These are phyloP conservation scores for Botryotinia convoluta DNA, from an alignment of 2,329 filamentous ascomycete genomes.

Conservation along the genomic window DNA sequence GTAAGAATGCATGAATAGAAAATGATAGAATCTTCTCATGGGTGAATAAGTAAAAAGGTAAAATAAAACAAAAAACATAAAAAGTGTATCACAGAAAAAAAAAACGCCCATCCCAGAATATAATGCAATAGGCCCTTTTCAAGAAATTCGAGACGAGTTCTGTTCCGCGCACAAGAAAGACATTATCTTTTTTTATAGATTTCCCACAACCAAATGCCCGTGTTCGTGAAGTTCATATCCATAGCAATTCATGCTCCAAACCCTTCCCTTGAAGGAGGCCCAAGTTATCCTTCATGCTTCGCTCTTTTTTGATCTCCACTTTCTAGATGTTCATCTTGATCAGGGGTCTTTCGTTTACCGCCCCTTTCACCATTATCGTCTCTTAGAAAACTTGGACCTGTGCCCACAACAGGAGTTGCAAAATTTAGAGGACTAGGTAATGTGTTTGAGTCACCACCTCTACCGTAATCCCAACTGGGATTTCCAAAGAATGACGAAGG, in stretches of 20 bases:
- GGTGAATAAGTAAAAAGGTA: not conserved
- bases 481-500: slow-evolving; percentile 78
- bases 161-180: slow-evolving; percentile 10
- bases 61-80: not conserved
- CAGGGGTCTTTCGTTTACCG: slow-evolving; percentile 22
- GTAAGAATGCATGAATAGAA: slow-evolving; percentile 1
- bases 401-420: slow-evolving; percentile 70
- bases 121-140: slow-evolving; percentile 6
- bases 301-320: slow-evolving; percentile 17
- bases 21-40: not conserved
- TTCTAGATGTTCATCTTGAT: slow-evolving; percentile 17
- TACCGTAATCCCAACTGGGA: slow-evolving; percentile 75
- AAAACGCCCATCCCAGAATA: not conserved
- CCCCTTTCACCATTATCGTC: slow-evolving; percentile 46
- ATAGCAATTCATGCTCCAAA: slow-evolving; percentile 9
- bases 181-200: slow-evolving; percentile 6
- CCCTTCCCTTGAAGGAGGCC: not conserved
- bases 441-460: slow-evolving; percentile 72
- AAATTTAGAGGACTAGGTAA: slow-evolving; percentile 91
- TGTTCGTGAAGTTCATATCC: slow-evolving; percentile 17
- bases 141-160: not conserved
- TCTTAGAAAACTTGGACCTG: slow-evolving; percentile 61
- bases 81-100: not conserved
- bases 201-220: slow-evolving; percentile 15
- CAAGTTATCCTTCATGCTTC: slow-evolving; percentile 18